Evolutionary conservation across 2,329 filamentous ascomycete species (phyloP), one percentile per base, ranked within the genome.

Genomic region (Xylariaceae sp.): DNA sequence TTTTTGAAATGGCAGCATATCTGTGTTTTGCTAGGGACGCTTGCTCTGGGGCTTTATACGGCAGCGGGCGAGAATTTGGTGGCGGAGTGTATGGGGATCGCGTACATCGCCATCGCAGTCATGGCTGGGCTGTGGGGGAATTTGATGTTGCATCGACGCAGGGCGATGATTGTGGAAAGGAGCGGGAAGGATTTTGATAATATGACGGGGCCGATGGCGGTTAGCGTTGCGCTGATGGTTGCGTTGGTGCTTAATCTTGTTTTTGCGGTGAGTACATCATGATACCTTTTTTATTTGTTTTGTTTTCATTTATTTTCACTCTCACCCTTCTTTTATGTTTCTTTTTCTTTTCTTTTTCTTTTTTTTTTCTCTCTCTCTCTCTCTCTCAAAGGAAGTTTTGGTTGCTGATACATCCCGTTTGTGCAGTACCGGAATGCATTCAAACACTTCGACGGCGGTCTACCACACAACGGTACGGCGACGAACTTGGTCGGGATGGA

Each of bases 1-100:
- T 99, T 96, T 70, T 86, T 99, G 72, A 97, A 96, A 72, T 99
- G 94, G 94, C 89, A 97, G 76, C 91, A 97, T 71, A 91, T 99
- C 66, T 87, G 85, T 58, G 84, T 99, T 47, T 79, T 99, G 11
- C 84, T 99, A 29, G 91, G 91, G 39, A 85, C 86, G 27, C 74
- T 99, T 32, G 89, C 89, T 0, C 76, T 99, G 9, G 89, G 87
- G 27, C 75, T 99, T 31, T 96, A 92, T 74, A 92, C 95, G 64
- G 90, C 92, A 0, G 91, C 91, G 0, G 88, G 89, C 5, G 76
- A 85, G 62, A 89, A 95, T 70, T 76, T 77, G n/a, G 71, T 96
- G 34, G 91, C 90, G 0, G 80, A 88, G 63, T 75, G 77, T 39
- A 83, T 97, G 67, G 91, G 91, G n/a, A 76, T 94, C 26, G 83